Conservation (phyloP, 495 filamentous ascomycete species). For the Hypoxylon cercidicola region DNA sequence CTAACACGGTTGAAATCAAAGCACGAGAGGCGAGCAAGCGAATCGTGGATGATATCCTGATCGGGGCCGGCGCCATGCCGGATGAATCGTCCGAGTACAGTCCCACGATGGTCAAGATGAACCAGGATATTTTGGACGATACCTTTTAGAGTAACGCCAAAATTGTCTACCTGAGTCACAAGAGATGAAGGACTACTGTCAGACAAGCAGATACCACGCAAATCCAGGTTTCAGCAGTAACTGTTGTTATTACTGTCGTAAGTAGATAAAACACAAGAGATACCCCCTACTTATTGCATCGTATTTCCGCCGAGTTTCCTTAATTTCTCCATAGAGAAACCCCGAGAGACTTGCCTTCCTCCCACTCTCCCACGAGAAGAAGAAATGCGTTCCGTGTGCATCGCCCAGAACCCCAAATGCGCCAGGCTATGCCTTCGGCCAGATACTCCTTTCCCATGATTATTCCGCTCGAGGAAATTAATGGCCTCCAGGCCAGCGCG, state of each 20-base stretch:
- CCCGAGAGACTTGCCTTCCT: neutral
- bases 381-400: neutral
- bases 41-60: constrained; percentile 90
- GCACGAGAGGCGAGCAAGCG: constrained; percentile 89
- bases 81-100: constrained; percentile 69
- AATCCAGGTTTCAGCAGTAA: constrained; percentile 1
- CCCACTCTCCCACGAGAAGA: neutral
- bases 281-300: constrained; percentile 29
- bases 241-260: constrained; percentile 25
- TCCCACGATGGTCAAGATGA: constrained; percentile 78
- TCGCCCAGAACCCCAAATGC: constrained; percentile 1
- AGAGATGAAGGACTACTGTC: neutral
- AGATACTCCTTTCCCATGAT: neutral
- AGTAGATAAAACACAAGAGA: constrained; percentile 32
- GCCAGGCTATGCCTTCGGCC: neutral
- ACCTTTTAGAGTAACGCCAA: constrained; percentile 63
- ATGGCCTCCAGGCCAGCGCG: neutral
- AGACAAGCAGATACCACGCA: constrained; percentile 7
- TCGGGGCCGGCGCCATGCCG: constrained; percentile 80
- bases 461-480: neutral
- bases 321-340: neutral
- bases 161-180: constrained; percentile 7
- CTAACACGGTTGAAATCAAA: constrained; percentile 46
- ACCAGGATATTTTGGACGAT: constrained; percentile 72
- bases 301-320: neutral